These are phyloP conservation scores for Chlorella variabilis DNA, from an alignment of 163 green algal species.

Conservation along the genomic window DNA sequence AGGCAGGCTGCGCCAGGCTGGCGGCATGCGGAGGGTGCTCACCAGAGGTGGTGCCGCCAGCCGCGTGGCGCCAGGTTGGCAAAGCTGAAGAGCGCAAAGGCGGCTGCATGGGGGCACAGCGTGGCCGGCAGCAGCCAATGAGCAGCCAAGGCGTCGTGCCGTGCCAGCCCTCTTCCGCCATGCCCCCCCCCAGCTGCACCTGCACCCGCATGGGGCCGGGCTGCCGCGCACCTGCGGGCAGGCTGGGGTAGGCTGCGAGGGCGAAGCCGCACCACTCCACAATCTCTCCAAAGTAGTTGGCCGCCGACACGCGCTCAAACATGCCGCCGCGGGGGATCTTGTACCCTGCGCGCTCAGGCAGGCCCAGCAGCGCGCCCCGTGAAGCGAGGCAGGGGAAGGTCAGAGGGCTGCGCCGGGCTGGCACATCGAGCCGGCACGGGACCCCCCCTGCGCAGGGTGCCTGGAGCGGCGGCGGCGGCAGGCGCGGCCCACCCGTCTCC, in stretches of 20 bases:
- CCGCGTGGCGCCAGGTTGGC: conserved; percentile 79
- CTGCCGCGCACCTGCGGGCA: not conserved
- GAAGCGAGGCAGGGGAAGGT: conserved; percentile 49
- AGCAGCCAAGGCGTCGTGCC: not conserved
- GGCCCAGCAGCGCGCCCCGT: conserved; percentile 23
- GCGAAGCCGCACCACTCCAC: conserved; percentile 31
- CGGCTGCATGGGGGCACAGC: conserved; percentile 48
- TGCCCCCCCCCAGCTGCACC: too few relatives aligned
- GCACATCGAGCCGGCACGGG: too few relatives aligned
- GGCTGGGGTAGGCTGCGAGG: conserved; percentile 11
- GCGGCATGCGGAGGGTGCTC: too few relatives aligned
- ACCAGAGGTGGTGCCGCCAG: conserved; percentile 76
- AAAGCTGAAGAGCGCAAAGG: conserved; percentile 81
- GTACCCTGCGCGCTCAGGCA: conserved; percentile 67
- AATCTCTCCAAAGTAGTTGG: conserved; percentile 87
- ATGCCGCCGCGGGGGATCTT: conserved; percentile 80
- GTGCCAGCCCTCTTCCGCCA: too few relatives aligned
- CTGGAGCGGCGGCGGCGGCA: not conserved
- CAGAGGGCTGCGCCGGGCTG: too few relatives aligned
- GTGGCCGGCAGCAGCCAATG: conserved; percentile 31
- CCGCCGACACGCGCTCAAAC: conserved; percentile 81
- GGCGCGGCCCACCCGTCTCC: conserved; percentile 52
- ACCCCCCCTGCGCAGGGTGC: not conserved
- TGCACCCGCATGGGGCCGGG: too few relatives aligned
- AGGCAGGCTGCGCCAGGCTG: too few relatives aligned